Evolutionary conservation across 305 asterid genomes (phyloP).

Genomic region (Plantago rigida): DNA sequence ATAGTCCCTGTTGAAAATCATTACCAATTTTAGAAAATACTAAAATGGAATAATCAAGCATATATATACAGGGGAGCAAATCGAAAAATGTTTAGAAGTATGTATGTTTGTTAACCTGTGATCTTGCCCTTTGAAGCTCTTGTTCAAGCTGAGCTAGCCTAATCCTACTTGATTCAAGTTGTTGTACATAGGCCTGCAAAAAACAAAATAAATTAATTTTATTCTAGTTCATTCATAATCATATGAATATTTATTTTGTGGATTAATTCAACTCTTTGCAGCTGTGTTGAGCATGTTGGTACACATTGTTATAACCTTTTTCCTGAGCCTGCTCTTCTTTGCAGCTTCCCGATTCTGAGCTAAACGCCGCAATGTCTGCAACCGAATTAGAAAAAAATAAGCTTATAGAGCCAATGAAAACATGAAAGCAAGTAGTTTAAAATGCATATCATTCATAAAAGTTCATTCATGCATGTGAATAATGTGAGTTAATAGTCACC

Average conservation of each 20-base stretch:
- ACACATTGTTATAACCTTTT: constrained; percentile 43
- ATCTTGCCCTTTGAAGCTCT: constrained; percentile 80
- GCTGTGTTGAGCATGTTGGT: background rate
- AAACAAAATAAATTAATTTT: background rate
- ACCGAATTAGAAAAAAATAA: constrained; percentile 8
- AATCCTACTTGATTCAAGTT: constrained; percentile 83
- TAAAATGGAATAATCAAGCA: too few relatives aligned
- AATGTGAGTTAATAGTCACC: constrained; percentile 35
- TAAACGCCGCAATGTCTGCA: constrained; percentile 88
- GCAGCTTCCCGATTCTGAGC: constrained; percentile 99
- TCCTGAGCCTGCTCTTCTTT: constrained; percentile 84
- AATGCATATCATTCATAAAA: background rate
- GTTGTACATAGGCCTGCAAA: constrained; percentile 82
- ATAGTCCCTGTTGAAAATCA: constrained; percentile 49
- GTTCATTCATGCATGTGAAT: constrained; percentile 34
- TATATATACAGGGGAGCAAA: background rate
- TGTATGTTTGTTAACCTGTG: constrained; percentile 51
- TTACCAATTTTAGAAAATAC: background rate
- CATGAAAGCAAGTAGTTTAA: background rate
- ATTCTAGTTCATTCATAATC: background rate
- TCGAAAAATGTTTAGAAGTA: background rate
- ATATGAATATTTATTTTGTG: background rate
- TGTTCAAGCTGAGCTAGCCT: constrained; percentile 86
- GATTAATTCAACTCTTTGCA: constrained; percentile 1
- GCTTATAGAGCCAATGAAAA: constrained; percentile 22